These are phyloP conservation scores for Sutorius eximius DNA, from an alignment of 1,284 basidiomycete genomes.

Conservation along the genomic window DNA sequence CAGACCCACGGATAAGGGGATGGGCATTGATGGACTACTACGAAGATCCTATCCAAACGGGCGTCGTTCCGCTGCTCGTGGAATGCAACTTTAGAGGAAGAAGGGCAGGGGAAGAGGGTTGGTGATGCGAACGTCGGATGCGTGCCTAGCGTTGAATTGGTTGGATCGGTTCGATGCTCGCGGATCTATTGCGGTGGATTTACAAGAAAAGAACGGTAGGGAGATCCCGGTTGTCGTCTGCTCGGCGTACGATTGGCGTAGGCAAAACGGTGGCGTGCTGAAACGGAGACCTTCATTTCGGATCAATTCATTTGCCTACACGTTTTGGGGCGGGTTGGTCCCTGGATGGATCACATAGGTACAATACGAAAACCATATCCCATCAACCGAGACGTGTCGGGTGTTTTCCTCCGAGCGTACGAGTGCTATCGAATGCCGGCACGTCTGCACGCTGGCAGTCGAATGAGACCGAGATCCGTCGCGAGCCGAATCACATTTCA, in stretches of 20 bases:
- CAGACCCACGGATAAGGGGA: conserved; percentile 40
- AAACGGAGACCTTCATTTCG: conserved; percentile 1
- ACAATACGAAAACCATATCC: background rate
- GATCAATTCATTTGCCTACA: conserved; percentile 1
- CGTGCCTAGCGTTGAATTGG: background rate
- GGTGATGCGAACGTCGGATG: conserved; percentile 22
- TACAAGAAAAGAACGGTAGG: background rate
- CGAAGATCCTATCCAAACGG: conserved; percentile 49
- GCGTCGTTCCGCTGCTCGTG: conserved; percentile 63
- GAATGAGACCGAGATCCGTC: background rate
- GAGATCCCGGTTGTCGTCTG: background rate
- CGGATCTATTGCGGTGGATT: background rate
- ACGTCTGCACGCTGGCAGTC: background rate
- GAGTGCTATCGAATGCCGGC: no score
- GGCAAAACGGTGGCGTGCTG: no score
- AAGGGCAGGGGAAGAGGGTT: conserved; percentile 48
- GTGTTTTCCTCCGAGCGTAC: background rate
- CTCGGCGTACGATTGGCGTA: background rate
- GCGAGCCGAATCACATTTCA: background rate
- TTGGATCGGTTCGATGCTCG: background rate
- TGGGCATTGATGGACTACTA: conserved; percentile 78
- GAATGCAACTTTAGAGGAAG: conserved; percentile 72
- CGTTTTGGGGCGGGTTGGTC: no score
- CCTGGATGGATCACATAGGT: no score
- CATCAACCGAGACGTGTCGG: background rate